Evolutionary conservation across 2,329 filamentous ascomycete genomes (phyloP).

Genomic region (Hypocreales sp.): DNA sequence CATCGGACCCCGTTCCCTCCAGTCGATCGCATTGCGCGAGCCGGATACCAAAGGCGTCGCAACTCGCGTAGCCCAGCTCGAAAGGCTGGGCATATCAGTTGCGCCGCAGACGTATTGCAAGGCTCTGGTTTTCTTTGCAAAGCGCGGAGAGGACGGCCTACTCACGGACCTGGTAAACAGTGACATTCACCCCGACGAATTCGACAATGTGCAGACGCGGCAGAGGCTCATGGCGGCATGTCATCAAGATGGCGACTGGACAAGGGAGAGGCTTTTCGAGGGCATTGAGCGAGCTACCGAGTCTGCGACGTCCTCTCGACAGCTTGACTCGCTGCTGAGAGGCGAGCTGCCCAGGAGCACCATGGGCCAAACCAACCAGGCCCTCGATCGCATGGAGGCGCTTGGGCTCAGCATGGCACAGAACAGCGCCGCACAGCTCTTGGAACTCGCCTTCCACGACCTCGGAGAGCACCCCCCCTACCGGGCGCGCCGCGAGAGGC

Average conservation of each 20-base stretch:
- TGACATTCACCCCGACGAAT: constrained; percentile 40
- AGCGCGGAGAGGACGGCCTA: constrained; percentile 34
- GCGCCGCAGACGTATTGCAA: constrained; percentile 48
- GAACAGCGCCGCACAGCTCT: constrained; percentile 10
- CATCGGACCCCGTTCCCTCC: constrained; percentile 63
- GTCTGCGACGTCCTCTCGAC: constrained; percentile 6
- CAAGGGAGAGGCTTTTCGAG: constrained; percentile 26
- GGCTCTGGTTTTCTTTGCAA: constrained; percentile 48
- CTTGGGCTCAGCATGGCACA: constrained; percentile 13
- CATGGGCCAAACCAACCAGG: constrained; percentile 9
- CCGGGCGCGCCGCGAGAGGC: not conserved
- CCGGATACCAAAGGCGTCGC: constrained; percentile 37
- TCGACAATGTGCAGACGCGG: constrained; percentile 28
- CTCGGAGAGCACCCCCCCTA: constrained; percentile 12
- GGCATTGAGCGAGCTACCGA: constrained; percentile 19
- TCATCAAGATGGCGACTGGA: constrained; percentile 17
- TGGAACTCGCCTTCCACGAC: constrained; percentile 11
- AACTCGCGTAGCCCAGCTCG: constrained; percentile 43
- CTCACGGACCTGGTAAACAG: constrained; percentile 28
- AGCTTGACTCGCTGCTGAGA: constrained; percentile 10
- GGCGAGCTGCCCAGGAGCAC: constrained; percentile 5
- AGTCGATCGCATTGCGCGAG: constrained; percentile 59
- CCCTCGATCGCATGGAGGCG: constrained; percentile 18
- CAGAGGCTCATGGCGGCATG: constrained; percentile 20
- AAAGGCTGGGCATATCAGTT: constrained; percentile 45